A percentile compares a stretch with the other conserved stretches of the same genome.
phyloP scores from a whole-genome alignment of 2,329 filamentous ascomycete species.

The Diaporthe ampelina region DNA sequence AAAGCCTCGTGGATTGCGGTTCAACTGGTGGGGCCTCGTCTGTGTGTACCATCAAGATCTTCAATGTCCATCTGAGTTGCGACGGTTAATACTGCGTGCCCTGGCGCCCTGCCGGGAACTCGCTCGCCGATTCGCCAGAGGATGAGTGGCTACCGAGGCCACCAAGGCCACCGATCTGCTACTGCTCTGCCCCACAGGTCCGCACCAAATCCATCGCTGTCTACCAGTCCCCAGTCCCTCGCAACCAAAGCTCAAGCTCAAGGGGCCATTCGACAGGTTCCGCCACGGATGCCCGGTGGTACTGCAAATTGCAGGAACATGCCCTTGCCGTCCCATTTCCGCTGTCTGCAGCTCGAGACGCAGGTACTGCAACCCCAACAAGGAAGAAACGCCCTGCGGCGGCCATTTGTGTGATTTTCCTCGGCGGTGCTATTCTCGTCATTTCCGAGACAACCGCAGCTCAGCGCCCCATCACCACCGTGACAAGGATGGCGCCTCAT shows the following conservation, averaged over 20 bases:
- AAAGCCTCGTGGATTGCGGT: background rate
- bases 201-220: constrained; percentile 1
- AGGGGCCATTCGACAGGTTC: background rate
- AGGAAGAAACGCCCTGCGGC: constrained; percentile 28
- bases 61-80: constrained; percentile 12
- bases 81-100: background rate
- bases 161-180: background rate
- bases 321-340: constrained; percentile 9
- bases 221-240: background rate
- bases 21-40: background rate
- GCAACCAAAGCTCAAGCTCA: background rate
- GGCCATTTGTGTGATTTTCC: constrained; percentile 34
- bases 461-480: constrained; percentile 27
- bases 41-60: constrained; percentile 1
- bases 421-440: constrained; percentile 36
- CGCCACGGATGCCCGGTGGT: constrained; percentile 12
- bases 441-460: constrained; percentile 30
- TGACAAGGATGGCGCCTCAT: constrained; percentile 19
- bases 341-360: constrained; percentile 1
- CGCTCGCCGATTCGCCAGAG: constrained; percentile 11
- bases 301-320: constrained; percentile 12
- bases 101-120: no score
- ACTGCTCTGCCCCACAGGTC: constrained; percentile 19
- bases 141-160: background rate
- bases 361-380: background rate